Evolutionary conservation across 306 rosid species (phyloP), one percentile per base, ranked within the genome.

Genomic region (Abrus precatorius): DNA sequence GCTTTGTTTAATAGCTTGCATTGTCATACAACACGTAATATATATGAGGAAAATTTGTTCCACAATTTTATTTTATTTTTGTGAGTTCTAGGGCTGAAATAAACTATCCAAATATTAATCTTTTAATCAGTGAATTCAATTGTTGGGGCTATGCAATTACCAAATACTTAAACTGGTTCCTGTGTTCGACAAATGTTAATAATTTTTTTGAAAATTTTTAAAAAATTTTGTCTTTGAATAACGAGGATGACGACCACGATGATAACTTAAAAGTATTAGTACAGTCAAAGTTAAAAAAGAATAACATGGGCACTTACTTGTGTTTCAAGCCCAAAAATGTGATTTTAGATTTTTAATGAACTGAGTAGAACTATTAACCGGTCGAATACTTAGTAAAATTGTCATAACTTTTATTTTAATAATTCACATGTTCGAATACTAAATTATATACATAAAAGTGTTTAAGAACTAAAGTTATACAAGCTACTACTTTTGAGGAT

Each of bases 11-110:
- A 71, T 57, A 65, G 44, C 32, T 59, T 60, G 85, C 78, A 73
- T 3, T 44, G 53, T 78, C 59, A 78, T 30, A 9, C 80, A 76
- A 9, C 80, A 76, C 48, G 77, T 59, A 74, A 59, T 69, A 20
- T 20, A 48, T 2, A 28, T 52, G 62, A 55, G 32, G 13, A 40
- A 8, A 65, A 40, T 0, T 34, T 43, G 4, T 43, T 43, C 72
- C 52, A 40, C 30, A 8, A 30, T 20, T 20, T 20, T 20, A 20
- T 20, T 20, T 20, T 7, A 71, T 14, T 50, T 71, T 34, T 5
- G 20, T 29, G 5, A 8, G 32, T 30, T n/a, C 50, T 40, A 64
- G 11, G 2, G 7, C 41, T 9, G 5, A 3, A 10, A 1, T 33
- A 56, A 28, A 56, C 20, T 7, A 27, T 7, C 2, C 9, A 59